Percentiles rank a stretch among this genome's conserved stretches.
Evolutionary conservation across 805 yeast genomes (phyloP).

Genomic region (Pichia eremophila): DNA sequence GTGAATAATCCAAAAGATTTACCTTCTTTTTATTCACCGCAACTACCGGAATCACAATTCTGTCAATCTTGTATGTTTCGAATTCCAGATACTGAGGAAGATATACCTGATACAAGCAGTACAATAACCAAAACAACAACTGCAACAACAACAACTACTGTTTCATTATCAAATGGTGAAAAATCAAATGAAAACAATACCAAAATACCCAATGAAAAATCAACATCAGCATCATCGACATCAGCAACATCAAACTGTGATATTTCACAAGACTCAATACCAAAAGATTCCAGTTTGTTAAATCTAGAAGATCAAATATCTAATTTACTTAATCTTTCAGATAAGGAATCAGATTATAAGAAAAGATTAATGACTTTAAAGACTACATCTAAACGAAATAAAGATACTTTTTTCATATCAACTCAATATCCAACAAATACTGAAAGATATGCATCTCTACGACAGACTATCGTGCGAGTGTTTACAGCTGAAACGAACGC

Average conservation of each 20-base stretch:
- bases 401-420: conserved; percentile 31
- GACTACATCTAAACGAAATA: conserved; percentile 10
- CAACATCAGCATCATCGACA: no score
- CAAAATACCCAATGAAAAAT: not conserved
- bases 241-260: not conserved
- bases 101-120: not conserved
- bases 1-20: conserved; percentile 3
- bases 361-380: conserved; percentile 7
- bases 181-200: not conserved
- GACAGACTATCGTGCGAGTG: conserved; percentile 52
- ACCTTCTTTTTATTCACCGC: conserved; percentile 27
- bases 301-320: conserved; percentile 8
- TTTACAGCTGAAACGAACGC: conserved; percentile 57
- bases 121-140: conserved; percentile 31
- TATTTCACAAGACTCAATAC: not conserved
- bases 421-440: conserved; percentile 54
- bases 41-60: conserved; percentile 27
- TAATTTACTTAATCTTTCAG: not conserved
- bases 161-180: not conserved
- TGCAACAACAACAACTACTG: not conserved
- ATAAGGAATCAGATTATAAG: not conserved
- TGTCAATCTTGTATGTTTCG: conserved; percentile 54
- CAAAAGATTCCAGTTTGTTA: not conserved
- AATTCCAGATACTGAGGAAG: conserved; percentile 2
- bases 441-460: conserved; percentile 41